Evolutionary conservation across 345 rosid species (phyloP).

Genomic region (Gossypium stocksii): DNA sequence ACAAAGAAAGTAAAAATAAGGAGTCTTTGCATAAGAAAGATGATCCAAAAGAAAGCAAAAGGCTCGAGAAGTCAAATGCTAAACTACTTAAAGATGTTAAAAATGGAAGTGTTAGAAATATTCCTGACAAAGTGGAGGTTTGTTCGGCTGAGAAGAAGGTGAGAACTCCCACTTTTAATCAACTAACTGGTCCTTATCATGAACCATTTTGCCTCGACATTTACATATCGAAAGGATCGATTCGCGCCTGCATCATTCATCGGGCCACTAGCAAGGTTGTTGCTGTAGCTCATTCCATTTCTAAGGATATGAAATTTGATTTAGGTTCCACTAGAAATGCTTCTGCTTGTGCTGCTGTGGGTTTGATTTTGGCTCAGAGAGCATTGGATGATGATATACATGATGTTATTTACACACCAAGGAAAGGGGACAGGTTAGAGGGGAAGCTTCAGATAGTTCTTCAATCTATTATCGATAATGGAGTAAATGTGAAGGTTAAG

Average conservation of each 20-base stretch:
- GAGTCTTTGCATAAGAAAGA: conserved; percentile 25
- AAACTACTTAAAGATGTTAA: conserved; percentile 11
- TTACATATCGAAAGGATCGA: conserved; percentile 72
- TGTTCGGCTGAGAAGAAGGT: conserved; percentile 30
- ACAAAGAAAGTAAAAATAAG: conserved; percentile 27
- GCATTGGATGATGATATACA: conserved; percentile 75
- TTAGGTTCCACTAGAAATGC: conserved; percentile 68
- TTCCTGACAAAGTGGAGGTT: conserved; percentile 14
- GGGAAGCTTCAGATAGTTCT: conserved; percentile 78
- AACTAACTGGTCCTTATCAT: conserved; percentile 79
- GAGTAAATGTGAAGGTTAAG: conserved; percentile 70
- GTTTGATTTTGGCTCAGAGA: conserved; percentile 68
- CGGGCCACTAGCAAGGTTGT: conserved; percentile 86
- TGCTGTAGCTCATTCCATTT: conserved; percentile 81
- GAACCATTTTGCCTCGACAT: conserved; percentile 86
- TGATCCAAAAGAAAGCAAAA: conserved; percentile 29
- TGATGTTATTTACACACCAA: conserved; percentile 64
- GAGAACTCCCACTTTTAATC: conserved; percentile 72
- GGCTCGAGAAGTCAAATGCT: conserved; percentile 18
- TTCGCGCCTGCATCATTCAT: conserved; percentile 77
- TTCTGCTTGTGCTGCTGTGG: conserved; percentile 64
- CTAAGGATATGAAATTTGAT: conserved; percentile 80
- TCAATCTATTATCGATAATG: conserved; percentile 61
- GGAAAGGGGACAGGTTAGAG: conserved; percentile 69
- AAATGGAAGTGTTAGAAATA: conserved; percentile 14